Evolutionary conservation across 495 filamentous ascomycete species (phyloP).

Genomic region (Xylaria venustula): DNA sequence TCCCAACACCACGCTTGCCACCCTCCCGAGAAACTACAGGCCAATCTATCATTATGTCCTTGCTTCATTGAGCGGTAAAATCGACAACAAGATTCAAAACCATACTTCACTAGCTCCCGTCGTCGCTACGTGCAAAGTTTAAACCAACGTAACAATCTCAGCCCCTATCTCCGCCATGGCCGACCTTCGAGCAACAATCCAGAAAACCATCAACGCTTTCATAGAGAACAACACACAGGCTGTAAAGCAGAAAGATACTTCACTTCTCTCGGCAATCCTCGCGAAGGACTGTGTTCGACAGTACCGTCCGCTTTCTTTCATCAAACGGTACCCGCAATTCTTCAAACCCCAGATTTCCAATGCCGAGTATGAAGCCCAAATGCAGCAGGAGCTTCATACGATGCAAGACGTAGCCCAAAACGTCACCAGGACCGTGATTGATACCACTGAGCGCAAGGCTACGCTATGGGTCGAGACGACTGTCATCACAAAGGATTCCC

Average conservation of each 20-base stretch:
- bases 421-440: slow-evolving; percentile 7
- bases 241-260: background rate
- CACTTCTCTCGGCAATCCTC: background rate
- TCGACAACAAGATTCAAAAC: background rate
- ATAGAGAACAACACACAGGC: slow-evolving; percentile 11
- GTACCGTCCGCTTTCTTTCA: slow-evolving; percentile 13
- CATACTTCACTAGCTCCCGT: background rate
- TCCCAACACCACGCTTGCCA: background rate
- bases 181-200: slow-evolving; percentile 1
- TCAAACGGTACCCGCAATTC: slow-evolving; percentile 14
- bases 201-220: background rate
- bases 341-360: slow-evolving; percentile 12
- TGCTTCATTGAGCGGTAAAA: background rate
- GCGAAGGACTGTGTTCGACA: slow-evolving; percentile 7
- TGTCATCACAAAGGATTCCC: background rate
- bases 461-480: slow-evolving; percentile 7
- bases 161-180: background rate
- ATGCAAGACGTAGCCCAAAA: slow-evolving; percentile 13
- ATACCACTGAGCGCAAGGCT: slow-evolving; percentile 8
- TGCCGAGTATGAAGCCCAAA: slow-evolving; percentile 18
- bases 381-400: slow-evolving; percentile 12
- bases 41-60: background rate
- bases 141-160: background rate
- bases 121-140: background rate
- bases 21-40: background rate